Conservation (phyloP, 2,329 filamentous ascomycete species). For the Trichophyton verrucosum region DNA sequence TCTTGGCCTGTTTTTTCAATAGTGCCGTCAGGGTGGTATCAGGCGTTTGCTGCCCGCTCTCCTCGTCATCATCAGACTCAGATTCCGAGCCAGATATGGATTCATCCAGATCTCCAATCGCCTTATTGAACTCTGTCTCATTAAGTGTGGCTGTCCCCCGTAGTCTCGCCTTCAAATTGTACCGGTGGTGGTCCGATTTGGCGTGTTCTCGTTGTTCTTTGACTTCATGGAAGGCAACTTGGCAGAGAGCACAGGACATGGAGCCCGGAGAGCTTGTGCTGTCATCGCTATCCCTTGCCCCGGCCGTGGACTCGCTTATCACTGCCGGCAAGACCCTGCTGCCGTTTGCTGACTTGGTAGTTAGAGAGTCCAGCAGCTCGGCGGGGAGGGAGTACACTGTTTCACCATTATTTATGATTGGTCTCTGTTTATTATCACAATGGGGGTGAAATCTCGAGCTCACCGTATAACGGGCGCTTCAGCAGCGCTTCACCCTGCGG, state of each 20-base stretch:
- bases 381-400: conserved; percentile 71
- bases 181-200: conserved; percentile 81
- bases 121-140: conserved; percentile 73
- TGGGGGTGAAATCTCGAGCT: conserved; percentile 7
- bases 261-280: conserved; percentile 47
- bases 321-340: conserved; percentile 15
- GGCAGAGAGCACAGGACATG: conserved; percentile 72
- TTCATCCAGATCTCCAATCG: conserved; percentile 78
- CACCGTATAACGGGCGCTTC: conserved; percentile 41
- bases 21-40: conserved; percentile 55
- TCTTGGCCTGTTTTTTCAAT: conserved; percentile 68
- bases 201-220: conserved; percentile 76
- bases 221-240: conserved; percentile 56
- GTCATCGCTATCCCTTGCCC: conserved; percentile 27
- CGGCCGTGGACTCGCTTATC: conserved; percentile 19
- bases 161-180: conserved; percentile 87
- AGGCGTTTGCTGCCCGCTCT: conserved; percentile 32
- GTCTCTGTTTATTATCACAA: not conserved
- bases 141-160: conserved; percentile 58
- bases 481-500: conserved; percentile 28
- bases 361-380: conserved; percentile 57
- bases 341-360: conserved; percentile 39
- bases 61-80: conserved; percentile 54
- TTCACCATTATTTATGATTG: not conserved
- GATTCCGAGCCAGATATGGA: conserved; percentile 71